Evolutionary conservation across 768 basidiomycete species (phyloP).

Genomic region (Paxillus ammoniavirescens): DNA sequence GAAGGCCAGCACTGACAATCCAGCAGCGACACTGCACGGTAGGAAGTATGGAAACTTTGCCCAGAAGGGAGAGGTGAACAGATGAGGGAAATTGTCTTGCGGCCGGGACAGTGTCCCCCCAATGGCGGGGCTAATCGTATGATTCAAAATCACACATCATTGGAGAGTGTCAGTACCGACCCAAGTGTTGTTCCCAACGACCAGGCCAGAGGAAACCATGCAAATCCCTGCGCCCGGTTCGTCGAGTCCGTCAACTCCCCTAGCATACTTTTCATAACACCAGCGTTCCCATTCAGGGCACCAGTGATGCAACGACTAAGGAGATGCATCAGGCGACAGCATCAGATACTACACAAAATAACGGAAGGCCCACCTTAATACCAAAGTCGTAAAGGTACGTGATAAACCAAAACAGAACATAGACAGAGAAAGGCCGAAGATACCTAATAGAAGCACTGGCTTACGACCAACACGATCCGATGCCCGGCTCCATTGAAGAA

Average conservation of each 20-base stretch:
- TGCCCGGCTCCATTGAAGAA: too few relatives aligned
- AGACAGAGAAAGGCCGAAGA: too few relatives aligned
- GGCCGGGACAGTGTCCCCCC: conserved; percentile 21
- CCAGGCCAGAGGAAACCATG: conserved; percentile 31
- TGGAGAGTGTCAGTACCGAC: conserved; percentile 11
- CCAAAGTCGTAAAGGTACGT: too few relatives aligned
- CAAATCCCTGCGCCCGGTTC: conserved; percentile 27
- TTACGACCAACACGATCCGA: too few relatives aligned
- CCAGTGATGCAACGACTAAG: too few relatives aligned
- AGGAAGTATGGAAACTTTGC: conserved; percentile 47
- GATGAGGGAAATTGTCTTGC: conserved; percentile 43
- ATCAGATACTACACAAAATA: too few relatives aligned
- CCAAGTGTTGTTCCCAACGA: conserved; percentile 33
- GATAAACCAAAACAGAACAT: too few relatives aligned
- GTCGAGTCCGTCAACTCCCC: conserved; percentile 57
- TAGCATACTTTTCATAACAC: conserved; percentile 60
- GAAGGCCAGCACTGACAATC: conserved; percentile 4
- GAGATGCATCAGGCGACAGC: too few relatives aligned
- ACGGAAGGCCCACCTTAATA: too few relatives aligned
- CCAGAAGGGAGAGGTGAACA: conserved; percentile 46
- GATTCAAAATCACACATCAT: too few relatives aligned
- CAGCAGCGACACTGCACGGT: conserved; percentile 30
- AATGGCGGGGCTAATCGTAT: background rate
- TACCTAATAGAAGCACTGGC: too few relatives aligned
- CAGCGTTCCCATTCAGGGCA: background rate